Percentiles rank a stretch among this genome's conserved stretches.
Evolutionary conservation across 2,329 filamentous ascomycete genomes (phyloP).

Genomic region (Aspergillus fumigatus): DNA sequence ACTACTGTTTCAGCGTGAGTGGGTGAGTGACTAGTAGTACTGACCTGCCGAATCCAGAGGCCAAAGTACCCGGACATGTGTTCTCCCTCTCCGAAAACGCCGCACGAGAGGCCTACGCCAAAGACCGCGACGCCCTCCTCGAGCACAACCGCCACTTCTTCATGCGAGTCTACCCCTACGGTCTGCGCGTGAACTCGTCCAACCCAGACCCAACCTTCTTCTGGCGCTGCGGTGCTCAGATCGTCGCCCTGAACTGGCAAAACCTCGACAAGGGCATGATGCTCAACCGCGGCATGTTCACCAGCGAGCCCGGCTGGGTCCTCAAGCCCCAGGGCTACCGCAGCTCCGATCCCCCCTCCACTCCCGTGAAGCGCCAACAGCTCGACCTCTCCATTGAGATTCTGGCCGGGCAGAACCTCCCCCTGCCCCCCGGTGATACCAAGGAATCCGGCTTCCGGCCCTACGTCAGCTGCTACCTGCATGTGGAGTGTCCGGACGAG

Average conservation of each 20-base stretch:
- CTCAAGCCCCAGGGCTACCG: constrained; percentile 76
- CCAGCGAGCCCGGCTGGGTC: constrained; percentile 74
- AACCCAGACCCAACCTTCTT: constrained; percentile 81
- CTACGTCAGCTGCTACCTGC: constrained; percentile 73
- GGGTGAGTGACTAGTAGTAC: neutral
- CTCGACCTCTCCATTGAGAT: constrained; percentile 68
- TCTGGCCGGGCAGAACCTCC: constrained; percentile 71
- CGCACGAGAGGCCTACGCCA: constrained; percentile 60
- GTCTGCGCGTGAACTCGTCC: constrained; percentile 73
- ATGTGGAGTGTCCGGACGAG: constrained; percentile 65
- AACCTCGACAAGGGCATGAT: constrained; percentile 89
- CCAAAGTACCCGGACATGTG: constrained; percentile 55
- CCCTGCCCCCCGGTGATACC: constrained; percentile 55
- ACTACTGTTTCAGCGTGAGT: neutral
- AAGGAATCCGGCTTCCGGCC: constrained; percentile 62
- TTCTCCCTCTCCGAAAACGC: constrained; percentile 61
- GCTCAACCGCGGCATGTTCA: constrained; percentile 92
- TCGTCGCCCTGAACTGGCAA: constrained; percentile 94
- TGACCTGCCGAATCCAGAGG: constrained; percentile 29
- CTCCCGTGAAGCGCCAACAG: constrained; percentile 46
- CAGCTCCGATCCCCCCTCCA: constrained; percentile 23
- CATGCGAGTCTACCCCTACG: constrained; percentile 85
- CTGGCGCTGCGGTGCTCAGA: constrained; percentile 85
- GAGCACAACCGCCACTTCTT: constrained; percentile 75
- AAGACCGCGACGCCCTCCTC: constrained; percentile 60